These are phyloP conservation scores for Cryptococcus sp. DNA, from an alignment of 1,284 basidiomycete species.

Conservation along the genomic window DNA sequence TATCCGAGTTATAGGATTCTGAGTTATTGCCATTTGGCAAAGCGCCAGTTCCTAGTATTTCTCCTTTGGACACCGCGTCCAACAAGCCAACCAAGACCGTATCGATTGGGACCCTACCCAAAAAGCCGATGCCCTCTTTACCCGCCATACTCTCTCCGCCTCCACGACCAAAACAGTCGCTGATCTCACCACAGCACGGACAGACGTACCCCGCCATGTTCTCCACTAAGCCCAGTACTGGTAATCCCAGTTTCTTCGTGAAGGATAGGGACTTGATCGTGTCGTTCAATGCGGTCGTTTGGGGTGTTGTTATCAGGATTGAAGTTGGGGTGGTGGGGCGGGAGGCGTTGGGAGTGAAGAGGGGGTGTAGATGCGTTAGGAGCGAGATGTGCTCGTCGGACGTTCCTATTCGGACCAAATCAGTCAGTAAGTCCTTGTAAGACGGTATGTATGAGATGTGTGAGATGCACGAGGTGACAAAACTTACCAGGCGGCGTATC, in stretches of 20 bases:
- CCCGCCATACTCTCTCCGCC: conserved; percentile 86
- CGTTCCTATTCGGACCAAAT: conserved; percentile 64
- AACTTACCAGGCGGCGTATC: conserved; percentile 92
- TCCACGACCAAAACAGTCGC: conserved; percentile 91
- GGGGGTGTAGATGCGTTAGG: conserved; percentile 86
- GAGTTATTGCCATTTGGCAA: neutral
- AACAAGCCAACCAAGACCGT: conserved; percentile 84
- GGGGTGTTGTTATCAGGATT: conserved; percentile 94
- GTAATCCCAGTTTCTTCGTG: conserved; percentile 79
- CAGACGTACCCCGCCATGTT: conserved; percentile 99
- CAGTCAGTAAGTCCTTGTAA: neutral
- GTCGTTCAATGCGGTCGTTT: conserved; percentile 93
- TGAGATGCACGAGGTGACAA: neutral
- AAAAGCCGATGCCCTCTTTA: conserved; percentile 71
- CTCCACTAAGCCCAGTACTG: conserved; percentile 91
- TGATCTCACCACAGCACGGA: conserved; percentile 90
- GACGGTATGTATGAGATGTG: neutral
- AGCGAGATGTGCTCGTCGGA: conserved; percentile 98
- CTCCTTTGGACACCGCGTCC: conserved; percentile 64
- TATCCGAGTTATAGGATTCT: conserved; percentile 1
- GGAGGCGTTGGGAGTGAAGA: conserved; percentile 62
- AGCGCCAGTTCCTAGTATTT: conserved; percentile 39
- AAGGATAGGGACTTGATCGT: conserved; percentile 96
- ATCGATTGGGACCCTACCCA: conserved; percentile 93
- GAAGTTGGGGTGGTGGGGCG: conserved; percentile 62